A percentile compares a stretch with the other conserved stretches of the same genome.
Evolutionary conservation across 1,284 basidiomycete genomes (phyloP).

Genomic region (Anthracocystis walkeri): DNA sequence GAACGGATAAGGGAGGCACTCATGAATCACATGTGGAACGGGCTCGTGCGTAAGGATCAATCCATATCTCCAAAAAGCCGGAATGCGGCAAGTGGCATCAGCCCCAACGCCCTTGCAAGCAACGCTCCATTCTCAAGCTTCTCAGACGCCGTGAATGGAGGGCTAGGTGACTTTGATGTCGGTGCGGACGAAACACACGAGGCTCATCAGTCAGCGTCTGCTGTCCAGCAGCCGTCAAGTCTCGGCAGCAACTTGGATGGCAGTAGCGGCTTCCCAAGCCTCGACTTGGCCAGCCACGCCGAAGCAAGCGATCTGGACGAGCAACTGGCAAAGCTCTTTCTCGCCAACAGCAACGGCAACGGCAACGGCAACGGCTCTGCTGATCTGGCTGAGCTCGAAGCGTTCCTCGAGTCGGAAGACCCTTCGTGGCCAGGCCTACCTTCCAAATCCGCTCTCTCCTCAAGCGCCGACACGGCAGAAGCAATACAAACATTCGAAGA

Average conservation of each 20-base stretch:
- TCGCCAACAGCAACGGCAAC: conserved; percentile 9
- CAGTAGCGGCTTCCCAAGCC: conserved; percentile 4
- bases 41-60: conserved; percentile 43
- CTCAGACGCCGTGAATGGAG: conserved; percentile 7
- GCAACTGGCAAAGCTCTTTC: conserved; percentile 40
- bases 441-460: neutral
- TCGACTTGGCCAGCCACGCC: conserved; percentile 14
- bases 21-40: conserved; percentile 60
- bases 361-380: conserved; percentile 1
- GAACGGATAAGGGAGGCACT: conserved; percentile 59
- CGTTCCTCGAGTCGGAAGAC: conserved; percentile 46
- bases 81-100: neutral
- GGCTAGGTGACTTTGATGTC: neutral
- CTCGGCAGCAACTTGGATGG: neutral
- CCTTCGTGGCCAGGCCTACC: conserved; percentile 38
- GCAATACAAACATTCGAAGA: conserved; percentile 29
- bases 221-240: neutral
- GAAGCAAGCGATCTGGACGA: conserved; percentile 31
- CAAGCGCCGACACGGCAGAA: neutral
- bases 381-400: conserved; percentile 46
- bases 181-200: conserved; percentile 12
- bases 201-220: neutral
- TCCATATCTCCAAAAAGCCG: neutral
- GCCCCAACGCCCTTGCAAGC: neutral
- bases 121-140: conserved; percentile 7